Evolutionary conservation across 345 rosid species (phyloP).

Genomic region (Mallotus nudiflorus): DNA sequence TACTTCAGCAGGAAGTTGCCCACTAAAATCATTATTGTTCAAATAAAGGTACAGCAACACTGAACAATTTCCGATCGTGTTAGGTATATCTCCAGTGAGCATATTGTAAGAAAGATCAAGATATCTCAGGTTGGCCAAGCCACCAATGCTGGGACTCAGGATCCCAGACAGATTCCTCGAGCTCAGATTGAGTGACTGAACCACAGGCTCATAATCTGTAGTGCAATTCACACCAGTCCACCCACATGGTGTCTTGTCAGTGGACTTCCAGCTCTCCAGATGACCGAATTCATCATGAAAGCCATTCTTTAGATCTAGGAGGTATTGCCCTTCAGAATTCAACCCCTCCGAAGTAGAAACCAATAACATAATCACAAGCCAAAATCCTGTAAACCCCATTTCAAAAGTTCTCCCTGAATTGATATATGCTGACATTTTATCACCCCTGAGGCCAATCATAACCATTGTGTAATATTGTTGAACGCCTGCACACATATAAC

Average conservation of each 20-base stretch:
- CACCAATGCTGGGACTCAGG: slow-evolving; percentile 56
- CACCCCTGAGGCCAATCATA: slow-evolving; percentile 15
- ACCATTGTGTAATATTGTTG: slow-evolving; percentile 6
- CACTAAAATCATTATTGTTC: slow-evolving; percentile 69
- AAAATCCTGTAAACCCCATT: slow-evolving; percentile 31
- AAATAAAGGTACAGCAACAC: slow-evolving; percentile 46
- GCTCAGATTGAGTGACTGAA: slow-evolving; percentile 51
- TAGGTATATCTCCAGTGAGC: slow-evolving; percentile 61
- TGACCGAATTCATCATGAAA: slow-evolving; percentile 48
- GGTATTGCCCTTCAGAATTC: slow-evolving; percentile 31
- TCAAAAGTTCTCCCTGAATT: slow-evolving; percentile 29
- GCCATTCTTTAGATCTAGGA: slow-evolving; percentile 49
- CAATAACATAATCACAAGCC: slow-evolving; percentile 22
- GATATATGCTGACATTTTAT: slow-evolving; percentile 25
- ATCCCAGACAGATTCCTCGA: slow-evolving; percentile 60
- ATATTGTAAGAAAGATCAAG: slow-evolving; percentile 50
- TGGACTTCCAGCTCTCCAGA: slow-evolving; percentile 57
- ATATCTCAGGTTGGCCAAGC: slow-evolving; percentile 27
- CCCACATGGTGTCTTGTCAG: slow-evolving; percentile 58
- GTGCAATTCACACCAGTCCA: slow-evolving; percentile 68
- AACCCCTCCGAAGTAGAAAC: slow-evolving; percentile 20
- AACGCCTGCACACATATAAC: slow-evolving; percentile 27
- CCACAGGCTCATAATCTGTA: slow-evolving; percentile 37
- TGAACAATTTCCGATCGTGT: slow-evolving; percentile 35
- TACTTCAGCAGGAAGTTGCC: slow-evolving; percentile 54